Conservation (phyloP, 305 asterid species). For the Solanum aculeatissimum region DNA sequence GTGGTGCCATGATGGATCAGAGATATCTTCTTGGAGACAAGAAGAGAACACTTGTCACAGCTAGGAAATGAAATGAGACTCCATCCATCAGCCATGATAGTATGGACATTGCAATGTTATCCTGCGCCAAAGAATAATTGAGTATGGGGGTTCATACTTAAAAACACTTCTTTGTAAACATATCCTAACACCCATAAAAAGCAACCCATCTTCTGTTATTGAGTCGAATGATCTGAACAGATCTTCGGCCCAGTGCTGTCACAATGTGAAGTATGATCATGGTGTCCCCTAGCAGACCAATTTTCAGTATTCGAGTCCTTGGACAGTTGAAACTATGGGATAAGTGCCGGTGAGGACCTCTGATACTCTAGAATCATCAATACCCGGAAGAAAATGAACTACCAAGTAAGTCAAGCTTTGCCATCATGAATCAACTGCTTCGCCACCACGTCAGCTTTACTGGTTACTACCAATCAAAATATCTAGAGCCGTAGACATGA, state of each 20-base stretch:
- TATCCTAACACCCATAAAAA: constrained; percentile 37
- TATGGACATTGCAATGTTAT: constrained; percentile 35
- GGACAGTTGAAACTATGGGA: neutral
- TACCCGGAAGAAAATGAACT: neutral
- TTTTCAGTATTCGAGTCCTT: neutral
- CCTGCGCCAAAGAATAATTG: constrained; percentile 87
- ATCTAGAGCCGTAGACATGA: neutral
- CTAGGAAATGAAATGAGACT: constrained; percentile 54
- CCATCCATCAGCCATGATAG: constrained; percentile 49
- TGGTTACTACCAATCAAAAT: neutral
- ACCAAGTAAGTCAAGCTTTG: neutral
- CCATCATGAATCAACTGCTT: neutral
- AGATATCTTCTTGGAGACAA: constrained; percentile 44
- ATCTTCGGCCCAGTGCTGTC: neutral
- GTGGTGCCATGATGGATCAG: constrained; percentile 59
- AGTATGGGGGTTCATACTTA: constrained; percentile 46
- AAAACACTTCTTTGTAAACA: constrained; percentile 24
- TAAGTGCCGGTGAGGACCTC: neutral
- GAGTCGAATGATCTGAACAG: neutral
- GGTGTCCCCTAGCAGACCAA: neutral
- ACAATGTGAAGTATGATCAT: neutral
- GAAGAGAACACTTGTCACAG: constrained; percentile 43
- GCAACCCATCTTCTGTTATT: constrained; percentile 22
- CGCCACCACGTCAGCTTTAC: neutral
- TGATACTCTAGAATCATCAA: neutral